Percentiles rank a stretch among this genome's conserved stretches.
phyloP scores from a whole-genome alignment of 2,329 filamentous ascomycete species.

The Chaetomium sp. region DNA sequence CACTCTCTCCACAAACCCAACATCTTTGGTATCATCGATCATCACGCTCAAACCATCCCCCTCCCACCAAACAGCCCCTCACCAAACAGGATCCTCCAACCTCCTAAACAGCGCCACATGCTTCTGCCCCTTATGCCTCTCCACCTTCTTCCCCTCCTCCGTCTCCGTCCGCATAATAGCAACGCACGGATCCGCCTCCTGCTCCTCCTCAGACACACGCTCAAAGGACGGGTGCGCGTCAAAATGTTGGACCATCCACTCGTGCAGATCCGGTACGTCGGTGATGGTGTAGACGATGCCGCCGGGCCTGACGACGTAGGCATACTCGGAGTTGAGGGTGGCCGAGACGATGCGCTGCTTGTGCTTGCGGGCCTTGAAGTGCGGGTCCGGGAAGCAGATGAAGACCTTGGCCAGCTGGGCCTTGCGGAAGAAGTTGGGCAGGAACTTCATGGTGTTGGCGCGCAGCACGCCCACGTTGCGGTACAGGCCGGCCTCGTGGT shows the following conservation, averaged over 20 bases:
- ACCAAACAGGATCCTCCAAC: constrained; percentile 65
- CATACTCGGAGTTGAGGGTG: constrained; percentile 90
- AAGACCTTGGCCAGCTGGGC: constrained; percentile 87
- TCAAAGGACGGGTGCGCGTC: constrained; percentile 77
- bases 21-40: neutral
- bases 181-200: constrained; percentile 70
- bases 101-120: constrained; percentile 87
- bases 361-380: constrained; percentile 97
- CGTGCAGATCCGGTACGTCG: constrained; percentile 89
- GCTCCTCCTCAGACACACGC: constrained; percentile 67
- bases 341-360: constrained; percentile 92
- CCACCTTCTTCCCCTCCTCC: constrained; percentile 96
- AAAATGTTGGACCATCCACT: constrained; percentile 91
- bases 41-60: neutral
- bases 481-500: constrained; percentile 58
- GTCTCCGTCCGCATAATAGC: constrained; percentile 78
- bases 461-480: constrained; percentile 88
- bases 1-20: neutral
- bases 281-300: constrained; percentile 96
- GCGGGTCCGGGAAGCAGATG: constrained; percentile 96
- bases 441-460: constrained; percentile 97
- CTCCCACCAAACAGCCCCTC: neutral
- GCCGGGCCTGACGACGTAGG: constrained; percentile 78
- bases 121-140: constrained; percentile 85
- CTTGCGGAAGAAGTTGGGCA: constrained; percentile 93